These are phyloP conservation scores for Diaporthe citri DNA, from an alignment of 2,329 filamentous ascomycete genomes.

Conservation along the genomic window DNA sequence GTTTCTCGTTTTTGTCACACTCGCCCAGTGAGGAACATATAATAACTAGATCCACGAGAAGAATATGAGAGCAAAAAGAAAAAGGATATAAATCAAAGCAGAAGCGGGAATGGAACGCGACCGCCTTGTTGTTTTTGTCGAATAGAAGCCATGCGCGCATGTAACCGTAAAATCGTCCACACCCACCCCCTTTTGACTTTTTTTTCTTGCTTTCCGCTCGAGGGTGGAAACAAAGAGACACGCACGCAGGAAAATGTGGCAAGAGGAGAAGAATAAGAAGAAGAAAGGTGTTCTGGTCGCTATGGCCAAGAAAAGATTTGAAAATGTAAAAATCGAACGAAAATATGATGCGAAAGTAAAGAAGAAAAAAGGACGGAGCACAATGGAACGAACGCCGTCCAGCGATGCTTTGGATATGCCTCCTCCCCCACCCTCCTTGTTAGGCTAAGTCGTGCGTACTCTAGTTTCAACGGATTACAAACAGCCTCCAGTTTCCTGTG, in stretches of 20 bases:
- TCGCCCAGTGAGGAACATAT: conserved; percentile 32
- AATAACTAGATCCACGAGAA: conserved; percentile 13
- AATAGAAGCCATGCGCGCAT: conserved; percentile 38
- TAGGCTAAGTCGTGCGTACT: conserved; percentile 32
- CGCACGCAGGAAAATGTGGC: conserved; percentile 9
- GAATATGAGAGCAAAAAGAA: not conserved
- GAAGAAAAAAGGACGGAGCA: conserved; percentile 29
- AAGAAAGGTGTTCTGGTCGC: conserved; percentile 29
- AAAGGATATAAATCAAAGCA: not conserved
- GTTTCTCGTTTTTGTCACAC: conserved; percentile 2
- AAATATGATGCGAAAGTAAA: conserved; percentile 40
- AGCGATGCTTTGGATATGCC: conserved; percentile 40
- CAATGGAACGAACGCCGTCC: conserved; percentile 39
- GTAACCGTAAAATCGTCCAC: conserved; percentile 39
- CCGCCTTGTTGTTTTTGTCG: conserved; percentile 21
- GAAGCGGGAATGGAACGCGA: conserved; percentile 22
- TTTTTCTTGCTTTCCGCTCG: conserved; percentile 29
- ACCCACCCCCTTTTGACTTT: not conserved
- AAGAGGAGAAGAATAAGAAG: conserved; percentile 7
- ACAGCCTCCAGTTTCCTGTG: conserved; percentile 33
- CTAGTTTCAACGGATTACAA: conserved; percentile 40
- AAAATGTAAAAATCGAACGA: conserved; percentile 42
- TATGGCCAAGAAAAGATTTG: conserved; percentile 34
- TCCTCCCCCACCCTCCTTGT: conserved; percentile 13
- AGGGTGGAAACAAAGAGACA: conserved; percentile 5